Percentiles rank a stretch among this genome's conserved stretches.
Conservation (phyloP, 768 basidiomycete genomes). For the Hysterangium stoloniferum region DNA sequence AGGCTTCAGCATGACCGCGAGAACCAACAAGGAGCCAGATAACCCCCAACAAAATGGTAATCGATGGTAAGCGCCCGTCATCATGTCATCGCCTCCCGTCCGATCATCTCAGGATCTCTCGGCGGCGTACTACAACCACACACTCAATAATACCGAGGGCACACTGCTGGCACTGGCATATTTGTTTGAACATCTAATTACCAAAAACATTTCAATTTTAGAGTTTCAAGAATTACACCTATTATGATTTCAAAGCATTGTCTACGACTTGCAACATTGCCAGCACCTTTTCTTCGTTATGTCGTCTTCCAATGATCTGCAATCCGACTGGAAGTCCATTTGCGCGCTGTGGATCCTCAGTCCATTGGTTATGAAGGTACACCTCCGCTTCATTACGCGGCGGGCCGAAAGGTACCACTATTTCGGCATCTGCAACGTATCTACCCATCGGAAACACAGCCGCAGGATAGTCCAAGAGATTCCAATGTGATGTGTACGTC, state of each 20-base stretch:
- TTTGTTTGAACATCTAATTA: not conserved
- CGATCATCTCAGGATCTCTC: no score
- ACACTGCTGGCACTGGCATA: no score
- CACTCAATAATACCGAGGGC: no score
- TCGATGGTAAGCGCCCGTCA: no score
- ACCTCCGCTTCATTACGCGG: constrained; percentile 32
- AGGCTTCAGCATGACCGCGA: not conserved
- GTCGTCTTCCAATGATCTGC: constrained; percentile 43
- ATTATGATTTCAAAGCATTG: constrained; percentile 14
- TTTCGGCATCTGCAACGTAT: constrained; percentile 19
- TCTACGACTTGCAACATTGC: constrained; percentile 38
- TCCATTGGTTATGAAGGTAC: constrained; percentile 32
- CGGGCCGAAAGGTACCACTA: constrained; percentile 14
- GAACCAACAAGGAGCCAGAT: not conserved
- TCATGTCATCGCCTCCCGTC: no score
- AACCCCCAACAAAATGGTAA: no score
- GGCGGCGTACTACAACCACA: no score
- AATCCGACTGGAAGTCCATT: constrained; percentile 30
- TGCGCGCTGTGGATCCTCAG: constrained; percentile 33
- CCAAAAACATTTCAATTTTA: not conserved
- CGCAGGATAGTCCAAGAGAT: constrained; percentile 41
- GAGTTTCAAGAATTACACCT: not conserved
- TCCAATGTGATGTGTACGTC: constrained; percentile 47
- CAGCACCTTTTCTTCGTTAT: constrained; percentile 42
- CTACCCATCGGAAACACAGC: constrained; percentile 40